Percentiles rank a stretch among this genome's conserved stretches.
Conservation (phyloP, 768 basidiomycete genomes). For the Symmetrospora coprosmae region DNA sequence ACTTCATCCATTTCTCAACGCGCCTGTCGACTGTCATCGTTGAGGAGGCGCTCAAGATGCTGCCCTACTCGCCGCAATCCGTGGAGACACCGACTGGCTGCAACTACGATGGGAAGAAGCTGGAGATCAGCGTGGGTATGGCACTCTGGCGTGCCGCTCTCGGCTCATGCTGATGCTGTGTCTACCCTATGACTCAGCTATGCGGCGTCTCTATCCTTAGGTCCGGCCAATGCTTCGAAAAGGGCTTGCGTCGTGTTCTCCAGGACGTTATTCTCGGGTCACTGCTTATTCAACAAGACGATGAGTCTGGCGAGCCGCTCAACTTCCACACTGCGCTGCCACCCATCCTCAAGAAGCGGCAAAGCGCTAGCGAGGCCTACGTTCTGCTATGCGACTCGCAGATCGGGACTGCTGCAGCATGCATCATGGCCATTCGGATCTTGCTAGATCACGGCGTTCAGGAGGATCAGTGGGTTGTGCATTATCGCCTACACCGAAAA, state of each 20-base stretch:
- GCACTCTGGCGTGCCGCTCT: too few species aligned
- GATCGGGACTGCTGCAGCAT: conserved; percentile 70
- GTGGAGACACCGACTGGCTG: conserved; percentile 53
- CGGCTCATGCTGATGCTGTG: background rate
- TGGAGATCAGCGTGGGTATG: conserved; percentile 47
- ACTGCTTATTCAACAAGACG: conserved; percentile 77
- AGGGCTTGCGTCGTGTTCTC: conserved; percentile 75
- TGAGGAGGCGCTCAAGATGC: conserved; percentile 64
- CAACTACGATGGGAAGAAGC: conserved; percentile 45
- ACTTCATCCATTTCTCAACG: conserved; percentile 87
- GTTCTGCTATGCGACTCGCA: conserved; percentile 80
- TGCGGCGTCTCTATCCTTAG: conserved; percentile 67
- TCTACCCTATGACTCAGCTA: conserved; percentile 43
- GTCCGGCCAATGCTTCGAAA: conserved; percentile 78
- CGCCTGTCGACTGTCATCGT: conserved; percentile 68
- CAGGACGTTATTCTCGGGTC: conserved; percentile 76
- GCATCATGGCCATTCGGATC: conserved; percentile 88
- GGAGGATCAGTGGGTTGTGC: conserved; percentile 44
- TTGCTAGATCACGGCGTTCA: conserved; percentile 81
- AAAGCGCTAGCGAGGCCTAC: conserved; percentile 54
- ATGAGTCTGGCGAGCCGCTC: conserved; percentile 68
- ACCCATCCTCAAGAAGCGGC: conserved; percentile 50
- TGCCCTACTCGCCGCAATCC: conserved; percentile 51
- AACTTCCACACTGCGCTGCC: conserved; percentile 73
- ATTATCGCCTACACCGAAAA: conserved; percentile 24